Conservation (phyloP, 1,284 basidiomycete genomes). For the Fomitiporia mediterranea region DNA sequence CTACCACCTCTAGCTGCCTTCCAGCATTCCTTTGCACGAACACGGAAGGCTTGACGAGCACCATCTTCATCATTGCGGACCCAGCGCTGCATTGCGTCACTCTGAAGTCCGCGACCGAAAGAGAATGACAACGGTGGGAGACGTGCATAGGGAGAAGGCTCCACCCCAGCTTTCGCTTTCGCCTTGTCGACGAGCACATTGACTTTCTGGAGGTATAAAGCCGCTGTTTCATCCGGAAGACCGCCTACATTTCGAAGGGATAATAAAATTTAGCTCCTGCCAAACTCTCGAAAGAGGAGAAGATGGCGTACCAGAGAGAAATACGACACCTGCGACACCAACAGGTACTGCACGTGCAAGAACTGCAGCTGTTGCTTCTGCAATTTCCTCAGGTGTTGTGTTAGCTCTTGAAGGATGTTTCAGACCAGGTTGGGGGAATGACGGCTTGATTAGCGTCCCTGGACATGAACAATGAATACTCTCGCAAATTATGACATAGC, state of each 20-base stretch:
- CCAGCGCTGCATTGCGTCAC: constrained; percentile 44
- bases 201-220: constrained; percentile 23
- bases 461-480: background rate
- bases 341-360: constrained; percentile 43
- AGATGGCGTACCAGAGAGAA: constrained; percentile 41
- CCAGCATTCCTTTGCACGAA: constrained; percentile 40
- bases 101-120: constrained; percentile 46
- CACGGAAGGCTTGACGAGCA: constrained; percentile 37
- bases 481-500: background rate
- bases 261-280: background rate
- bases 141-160: constrained; percentile 32
- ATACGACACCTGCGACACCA: constrained; percentile 45
- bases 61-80: constrained; percentile 38
- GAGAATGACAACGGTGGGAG: constrained; percentile 45
- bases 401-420: constrained; percentile 36
- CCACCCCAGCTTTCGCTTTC: background rate
- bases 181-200: constrained; percentile 19
- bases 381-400: constrained; percentile 40
- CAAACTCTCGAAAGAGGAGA: background rate
- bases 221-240: constrained; percentile 22
- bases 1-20: constrained; percentile 33
- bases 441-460: constrained; percentile 47
- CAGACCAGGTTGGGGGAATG: constrained; percentile 46
- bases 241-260: constrained; percentile 16
- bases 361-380: constrained; percentile 42